Base-by-base conservation (phyloP, 2,329 filamentous ascomycete species). In the Aspergillus ruber region DNA sequence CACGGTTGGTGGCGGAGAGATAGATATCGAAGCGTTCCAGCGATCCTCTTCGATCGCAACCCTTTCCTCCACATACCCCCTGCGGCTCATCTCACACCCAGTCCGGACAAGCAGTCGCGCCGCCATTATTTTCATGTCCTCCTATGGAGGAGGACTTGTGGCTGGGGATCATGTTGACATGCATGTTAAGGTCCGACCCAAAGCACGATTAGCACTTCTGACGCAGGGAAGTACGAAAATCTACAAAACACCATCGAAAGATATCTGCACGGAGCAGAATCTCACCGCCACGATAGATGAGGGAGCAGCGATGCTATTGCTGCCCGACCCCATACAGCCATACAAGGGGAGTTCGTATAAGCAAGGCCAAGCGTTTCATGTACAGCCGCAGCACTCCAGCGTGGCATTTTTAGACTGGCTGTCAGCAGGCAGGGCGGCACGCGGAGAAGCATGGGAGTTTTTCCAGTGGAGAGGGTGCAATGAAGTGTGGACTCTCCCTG, bases 161-260 rank as follows among this genome's bases (percentile, higher is more conserved):
- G 42, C 42, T 17, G 25, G 42, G n/a, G 27, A 43, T 32, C 23
- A 33, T 29, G 27, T 43, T 10, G 42, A 43, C 12, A 15, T 43
- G 13, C 42, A 20, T 23, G 42, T 33, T 27, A 43, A 12, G 13
- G 27, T 43, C n/a, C 23, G 27, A 17, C 42, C 23, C 25, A 32
- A 18, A 10, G 42, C 42, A 8, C 42, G 27, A 8, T 15, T 43
- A 33, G 27, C n/a, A 33, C 42, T 43, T 12, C 42, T 43, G 13
- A 17, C 27, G 17, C 42, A 43, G 27, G 42, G 42, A 13, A 43
- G 27, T 13, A 43, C 42, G n/a, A 43, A 43, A 32, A 20, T 43
- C 42, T 43, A 43, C 42, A 43, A 43, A 32, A 33, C n/a, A 9
- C 42, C 42, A 32, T 43, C 42, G 17, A 43, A 17, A 17, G 42